A percentile compares a stretch with the other conserved stretches of the same genome.
Conservation (phyloP, 2,329 filamentous ascomycete genomes). For the Hypoxylon sp. region DNA sequence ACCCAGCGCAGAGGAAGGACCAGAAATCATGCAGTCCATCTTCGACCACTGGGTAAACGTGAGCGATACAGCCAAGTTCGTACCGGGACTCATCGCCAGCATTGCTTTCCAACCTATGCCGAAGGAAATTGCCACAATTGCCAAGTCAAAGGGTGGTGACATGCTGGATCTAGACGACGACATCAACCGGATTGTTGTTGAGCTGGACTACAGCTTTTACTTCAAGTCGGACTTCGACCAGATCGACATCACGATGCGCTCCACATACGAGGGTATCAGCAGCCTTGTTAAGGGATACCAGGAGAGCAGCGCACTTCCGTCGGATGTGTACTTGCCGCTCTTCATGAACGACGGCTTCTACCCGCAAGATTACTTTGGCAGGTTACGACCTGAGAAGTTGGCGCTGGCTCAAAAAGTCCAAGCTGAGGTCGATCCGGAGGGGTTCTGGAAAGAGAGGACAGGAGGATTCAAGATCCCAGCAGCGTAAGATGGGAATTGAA, state of each 20-base stretch:
- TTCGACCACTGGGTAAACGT: constrained; percentile 48
- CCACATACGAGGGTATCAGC: constrained; percentile 48
- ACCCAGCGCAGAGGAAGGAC: constrained; percentile 41
- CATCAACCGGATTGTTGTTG: constrained; percentile 53
- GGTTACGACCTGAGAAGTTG: constrained; percentile 49
- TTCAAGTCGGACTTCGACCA: constrained; percentile 41
- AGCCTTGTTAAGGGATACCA: constrained; percentile 45
- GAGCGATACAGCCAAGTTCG: constrained; percentile 37
- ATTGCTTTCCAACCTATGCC: constrained; percentile 53
- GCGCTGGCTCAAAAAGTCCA: constrained; percentile 49
- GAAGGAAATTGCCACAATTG: constrained; percentile 46
- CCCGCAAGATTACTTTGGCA: constrained; percentile 53
- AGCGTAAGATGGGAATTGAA: constrained; percentile 1
- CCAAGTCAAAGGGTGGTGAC: constrained; percentile 49
- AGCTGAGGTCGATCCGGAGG: constrained; percentile 49
- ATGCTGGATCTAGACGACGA: constrained; percentile 51
- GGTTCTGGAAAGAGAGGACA: constrained; percentile 51
- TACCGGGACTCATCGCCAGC: constrained; percentile 45
- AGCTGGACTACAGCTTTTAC: constrained; percentile 54
- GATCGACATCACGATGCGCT: constrained; percentile 49
- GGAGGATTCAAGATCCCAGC: constrained; percentile 52
- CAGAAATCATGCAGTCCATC: constrained; percentile 45
- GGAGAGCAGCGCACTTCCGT: constrained; percentile 46
- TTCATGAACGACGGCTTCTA: constrained; percentile 56
- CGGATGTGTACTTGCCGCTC: constrained; percentile 50